Evolutionary conservation across 225 moss, liverwort and hornwort genomes (phyloP).

Genomic region (Sphagnum contortum): DNA sequence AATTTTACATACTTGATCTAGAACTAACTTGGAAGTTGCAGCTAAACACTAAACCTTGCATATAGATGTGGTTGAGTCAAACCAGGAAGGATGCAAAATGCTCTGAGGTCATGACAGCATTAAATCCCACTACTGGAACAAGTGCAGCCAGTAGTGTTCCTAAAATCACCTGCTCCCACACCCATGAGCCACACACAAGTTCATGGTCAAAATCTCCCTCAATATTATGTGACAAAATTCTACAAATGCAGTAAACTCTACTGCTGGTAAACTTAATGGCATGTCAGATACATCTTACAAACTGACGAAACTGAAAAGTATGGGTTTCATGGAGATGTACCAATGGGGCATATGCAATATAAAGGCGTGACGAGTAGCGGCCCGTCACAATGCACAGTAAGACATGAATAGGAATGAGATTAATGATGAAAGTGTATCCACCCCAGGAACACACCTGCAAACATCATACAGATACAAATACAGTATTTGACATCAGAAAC

Average conservation of each 20-base stretch:
- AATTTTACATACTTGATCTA: too few species aligned
- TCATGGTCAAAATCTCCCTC: too few species aligned
- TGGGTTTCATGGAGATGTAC: constrained; percentile 17
- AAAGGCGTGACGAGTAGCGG: constrained; percentile 89
- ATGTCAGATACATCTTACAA: too few species aligned
- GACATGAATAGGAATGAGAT: constrained; percentile 96
- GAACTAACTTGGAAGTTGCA: too few species aligned
- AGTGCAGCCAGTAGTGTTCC: constrained; percentile 93
- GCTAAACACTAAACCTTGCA: too few species aligned
- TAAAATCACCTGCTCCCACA: constrained; percentile 57
- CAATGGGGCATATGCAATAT: constrained; percentile 93
- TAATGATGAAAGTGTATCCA: constrained; percentile 98
- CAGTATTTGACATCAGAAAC: neutral
- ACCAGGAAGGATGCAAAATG: constrained; percentile 99
- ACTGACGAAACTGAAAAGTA: too few species aligned
- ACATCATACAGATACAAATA: neutral
- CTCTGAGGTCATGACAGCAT: constrained; percentile 99
- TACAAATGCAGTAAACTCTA: too few species aligned
- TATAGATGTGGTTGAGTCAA: constrained; percentile 6
- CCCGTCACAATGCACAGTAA: constrained; percentile 87
- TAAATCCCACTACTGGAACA: constrained; percentile 99
- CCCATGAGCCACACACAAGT: neutral
- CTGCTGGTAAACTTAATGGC: too few species aligned
- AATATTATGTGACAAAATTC: too few species aligned
- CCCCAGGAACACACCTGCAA: constrained; percentile 98